Base-by-base conservation (phyloP, 768 basidiomycete species). In the Pleurotus tuber-regium region DNA sequence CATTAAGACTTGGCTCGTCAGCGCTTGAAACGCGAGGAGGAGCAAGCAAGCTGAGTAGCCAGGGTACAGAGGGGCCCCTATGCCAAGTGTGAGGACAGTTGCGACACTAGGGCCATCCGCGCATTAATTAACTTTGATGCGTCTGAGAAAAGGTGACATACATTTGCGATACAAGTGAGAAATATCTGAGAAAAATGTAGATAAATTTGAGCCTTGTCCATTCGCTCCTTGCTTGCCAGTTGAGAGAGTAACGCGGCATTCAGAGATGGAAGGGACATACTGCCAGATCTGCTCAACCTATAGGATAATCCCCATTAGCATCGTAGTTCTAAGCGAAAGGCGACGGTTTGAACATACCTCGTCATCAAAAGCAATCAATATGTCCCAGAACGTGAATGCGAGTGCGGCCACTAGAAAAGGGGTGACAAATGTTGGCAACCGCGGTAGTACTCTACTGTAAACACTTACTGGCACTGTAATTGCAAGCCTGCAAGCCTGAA, bases 391-490 rank as follows among this genome's bases (percentile, higher is more conserved):
- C 4, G 61, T 59, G 38, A 62, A 64, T 7, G 60, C 51, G 12
- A 64, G 50, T 14, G 63, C 63, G 5, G 50, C 58, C 46, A 64
- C 63, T 64, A n/a, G 21, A 41, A 33, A 11, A 39, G 53, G 30
- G 3, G 31, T 24, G 25, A n/a, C n/a, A n/a, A n/a, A n/a, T n/a
- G n/a, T n/a, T n/a, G n/a, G n/a, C 40, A 29, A n/a, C n/a, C n/a
- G n/a, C n/a, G n/a, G n/a, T n/a, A n/a, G n/a, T n/a, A n/a, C n/a
- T n/a, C n/a, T n/a, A n/a, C n/a, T n/a, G n/a, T n/a, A 50, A 29
- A 12, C 10, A 54, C 63, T 54, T 25, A 62, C 63, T 57, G 6
- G 58, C 56, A 31, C 57, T 61, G 54, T 62, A 64, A 48, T 64
- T 62, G 54, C 61, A 62, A 19, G 44, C 42, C 43, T 57, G 57